Evolutionary conservation across 1,139 yeast genomes (phyloP), one percentile per base, ranked within the genome.

Genomic region (Candida sanyaensis): DNA sequence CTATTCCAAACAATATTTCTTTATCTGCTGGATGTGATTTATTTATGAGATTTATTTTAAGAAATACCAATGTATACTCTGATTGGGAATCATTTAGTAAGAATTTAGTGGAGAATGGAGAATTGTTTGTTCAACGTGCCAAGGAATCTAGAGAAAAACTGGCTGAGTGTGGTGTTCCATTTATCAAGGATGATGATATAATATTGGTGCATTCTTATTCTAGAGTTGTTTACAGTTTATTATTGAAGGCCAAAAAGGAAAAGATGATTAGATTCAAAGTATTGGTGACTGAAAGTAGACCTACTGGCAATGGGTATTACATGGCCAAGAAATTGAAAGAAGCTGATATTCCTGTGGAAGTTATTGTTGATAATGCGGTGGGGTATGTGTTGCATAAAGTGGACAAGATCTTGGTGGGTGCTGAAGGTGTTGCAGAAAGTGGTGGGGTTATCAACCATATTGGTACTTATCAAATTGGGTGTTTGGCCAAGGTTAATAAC

Each of bases 401-500:
- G 11, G 96, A 92, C 69, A 92, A 93, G 68, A 88, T 95, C 7
- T 80, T 95, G 55, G 95, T 93, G 54, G 99, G 99, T 48, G 99
- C 99, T 1, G 99, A 93, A 68, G 99, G 99, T 54, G 99, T 93
- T 5, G 96, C 97, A 2, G 99, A 93, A 73, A 87, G 96, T 65
- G 99, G 99, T 49, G 99, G 99, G 34, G 91, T 95, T 46, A 92
- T 93, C 58, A 93, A 93, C 66, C 95, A 92, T 62, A 88, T 95
- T 55, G 99, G 99, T 3, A 85, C 96, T 1, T 93, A 90, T 66
- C 97, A 95, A 61, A 86, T 93, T 46, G 97, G 98, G 26, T 95
- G 96, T 47, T 71, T 95, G 54, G 97, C 99, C 5, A 86, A 88
- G 58, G 84, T 88, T 50, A 88, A 96, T 51, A 87, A 90, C 64